phyloP scores from a whole-genome alignment of 1,284 basidiomycete genomes.

The Retiboletus flavoniger region DNA sequence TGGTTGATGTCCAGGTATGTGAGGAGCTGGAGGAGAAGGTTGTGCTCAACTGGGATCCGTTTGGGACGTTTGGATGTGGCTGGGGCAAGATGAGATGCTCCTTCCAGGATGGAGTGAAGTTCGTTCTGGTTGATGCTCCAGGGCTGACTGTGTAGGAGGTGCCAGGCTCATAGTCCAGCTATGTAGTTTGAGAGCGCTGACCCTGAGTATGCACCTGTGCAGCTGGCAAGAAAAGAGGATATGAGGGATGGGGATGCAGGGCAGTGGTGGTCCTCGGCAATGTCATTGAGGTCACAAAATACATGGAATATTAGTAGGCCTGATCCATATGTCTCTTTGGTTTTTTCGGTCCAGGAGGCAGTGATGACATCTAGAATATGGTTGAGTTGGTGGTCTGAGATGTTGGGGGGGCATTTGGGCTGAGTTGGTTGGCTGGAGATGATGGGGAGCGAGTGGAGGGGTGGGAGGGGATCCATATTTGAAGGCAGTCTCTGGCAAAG shows the following conservation, averaged over 20 bases:
- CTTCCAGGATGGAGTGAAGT: not conserved
- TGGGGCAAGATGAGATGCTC: not conserved
- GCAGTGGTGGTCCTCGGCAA: too few species aligned
- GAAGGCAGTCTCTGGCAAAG: too few species aligned
- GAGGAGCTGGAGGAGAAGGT: not conserved
- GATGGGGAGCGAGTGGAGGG: too few species aligned
- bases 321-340: conserved; percentile 25
- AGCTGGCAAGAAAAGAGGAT: too few species aligned
- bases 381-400: conserved; percentile 9
- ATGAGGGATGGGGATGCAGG: not conserved
- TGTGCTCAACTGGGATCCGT: not conserved
- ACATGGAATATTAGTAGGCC: conserved; percentile 35
- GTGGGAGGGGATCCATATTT: too few species aligned
- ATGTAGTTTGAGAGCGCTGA: too few species aligned
- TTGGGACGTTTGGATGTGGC: rapidly evolving
- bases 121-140: conserved; percentile 16
- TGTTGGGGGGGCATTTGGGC: too few species aligned
- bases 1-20: not conserved
- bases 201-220: too few species aligned
- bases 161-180: not conserved
- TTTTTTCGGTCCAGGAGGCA: conserved; percentile 19
- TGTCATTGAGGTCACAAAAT: conserved; percentile 28
- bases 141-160: not conserved
- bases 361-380: conserved; percentile 17
- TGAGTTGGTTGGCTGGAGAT: too few species aligned